A percentile compares a stretch with the other conserved stretches of the same genome.
Evolutionary conservation across 108 stramenopile species (phyloP).

Genomic region (Pseudonitzschia delicatissima): DNA sequence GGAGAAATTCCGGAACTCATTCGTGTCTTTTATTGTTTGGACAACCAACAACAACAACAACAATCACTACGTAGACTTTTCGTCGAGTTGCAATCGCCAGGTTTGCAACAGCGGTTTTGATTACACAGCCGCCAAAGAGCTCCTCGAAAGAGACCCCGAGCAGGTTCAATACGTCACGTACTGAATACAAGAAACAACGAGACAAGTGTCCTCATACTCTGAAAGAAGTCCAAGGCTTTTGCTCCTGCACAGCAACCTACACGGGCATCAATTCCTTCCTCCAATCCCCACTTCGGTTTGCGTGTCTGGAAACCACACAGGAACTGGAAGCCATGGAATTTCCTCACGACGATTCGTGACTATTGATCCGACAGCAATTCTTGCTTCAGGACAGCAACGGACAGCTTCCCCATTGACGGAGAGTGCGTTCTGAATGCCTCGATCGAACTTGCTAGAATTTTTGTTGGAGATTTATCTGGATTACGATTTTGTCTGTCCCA

Average conservation of each 20-base stretch:
- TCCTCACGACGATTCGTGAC: not conserved
- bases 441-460: not conserved
- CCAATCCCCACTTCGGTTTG: not conserved
- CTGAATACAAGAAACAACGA: too few relatives aligned
- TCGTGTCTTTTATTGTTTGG: not conserved
- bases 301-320: not conserved
- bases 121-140: not conserved
- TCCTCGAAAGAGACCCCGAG: not conserved
- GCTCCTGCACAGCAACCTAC: too few relatives aligned
- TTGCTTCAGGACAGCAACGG: not conserved
- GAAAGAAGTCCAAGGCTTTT: too few relatives aligned
- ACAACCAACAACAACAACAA: not conserved
- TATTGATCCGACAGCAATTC: not conserved
- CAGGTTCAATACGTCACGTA: not conserved
- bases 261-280: not conserved
- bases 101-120: not conserved
- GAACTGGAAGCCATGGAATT: not conserved
- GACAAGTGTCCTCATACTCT: too few relatives aligned
- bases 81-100: not conserved
- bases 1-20: not conserved
- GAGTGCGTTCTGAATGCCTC: not conserved
- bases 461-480: constrained; percentile 1
- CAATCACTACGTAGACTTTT: not conserved
- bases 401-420: not conserved
- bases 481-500: not conserved